A percentile compares a stretch with the other conserved stretches of the same genome.
phyloP scores from a whole-genome alignment of 2,329 filamentous ascomycete genomes.

The Cyanodermella asteris region DNA sequence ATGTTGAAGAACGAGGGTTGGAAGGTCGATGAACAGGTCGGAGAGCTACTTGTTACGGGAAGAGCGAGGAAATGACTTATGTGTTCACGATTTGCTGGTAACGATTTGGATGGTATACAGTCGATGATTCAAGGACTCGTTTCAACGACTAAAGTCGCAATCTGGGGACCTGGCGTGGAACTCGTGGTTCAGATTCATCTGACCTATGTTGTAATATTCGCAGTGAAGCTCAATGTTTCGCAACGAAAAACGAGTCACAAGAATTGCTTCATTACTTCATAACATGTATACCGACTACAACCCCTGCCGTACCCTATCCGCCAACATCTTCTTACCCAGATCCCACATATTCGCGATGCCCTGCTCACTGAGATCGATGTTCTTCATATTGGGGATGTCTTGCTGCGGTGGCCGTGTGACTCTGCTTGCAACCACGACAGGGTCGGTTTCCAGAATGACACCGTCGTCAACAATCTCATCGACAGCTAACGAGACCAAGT shows the following conservation, averaged over 20 bases:
- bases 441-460: slow-evolving; percentile 92
- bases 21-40: slow-evolving; percentile 53
- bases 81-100: too few relatives aligned
- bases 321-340: slow-evolving; percentile 76
- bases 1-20: slow-evolving; percentile 60
- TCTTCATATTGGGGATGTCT: slow-evolving; percentile 71
- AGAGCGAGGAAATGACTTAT: slow-evolving; percentile 14
- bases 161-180: too few relatives aligned
- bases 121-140: too few relatives aligned
- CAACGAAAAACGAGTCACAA: too few relatives aligned
- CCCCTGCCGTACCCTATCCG: slow-evolving; percentile 75
- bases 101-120: too few relatives aligned
- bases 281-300: slow-evolving; percentile 32
- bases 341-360: slow-evolving; percentile 86
- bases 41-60: slow-evolving; percentile 49
- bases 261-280: too few relatives aligned
- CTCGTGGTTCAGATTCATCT: too few relatives aligned
- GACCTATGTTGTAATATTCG: too few relatives aligned
- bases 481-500: slow-evolving; percentile 77
- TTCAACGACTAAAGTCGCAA: too few relatives aligned
- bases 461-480: slow-evolving; percentile 93
- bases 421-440: slow-evolving; percentile 74
- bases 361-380: slow-evolving; percentile 88
- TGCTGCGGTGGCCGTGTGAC: slow-evolving; percentile 82
- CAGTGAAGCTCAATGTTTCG: too few relatives aligned